phyloP scores from a whole-genome alignment of 2,329 filamentous ascomycete species.

The Penicillium sp. region DNA sequence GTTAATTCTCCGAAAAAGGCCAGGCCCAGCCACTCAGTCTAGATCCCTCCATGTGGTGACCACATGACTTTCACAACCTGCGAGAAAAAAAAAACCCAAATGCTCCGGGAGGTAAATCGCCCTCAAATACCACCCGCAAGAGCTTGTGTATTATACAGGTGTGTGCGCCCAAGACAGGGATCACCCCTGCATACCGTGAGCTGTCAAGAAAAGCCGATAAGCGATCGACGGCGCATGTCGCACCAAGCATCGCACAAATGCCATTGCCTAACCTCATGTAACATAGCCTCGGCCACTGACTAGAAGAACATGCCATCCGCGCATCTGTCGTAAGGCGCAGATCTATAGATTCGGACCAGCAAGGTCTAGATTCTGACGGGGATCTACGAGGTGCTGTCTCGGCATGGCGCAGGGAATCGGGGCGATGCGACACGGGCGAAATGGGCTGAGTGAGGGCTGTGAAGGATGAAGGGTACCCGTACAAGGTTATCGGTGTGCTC shows the following conservation, averaged over 20 bases:
- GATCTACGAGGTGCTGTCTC: background rate
- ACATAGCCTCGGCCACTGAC: background rate
- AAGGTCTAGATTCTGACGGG: background rate
- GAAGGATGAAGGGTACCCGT: background rate
- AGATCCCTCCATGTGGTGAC: background rate
- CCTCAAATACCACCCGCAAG: background rate
- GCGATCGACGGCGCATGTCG: background rate
- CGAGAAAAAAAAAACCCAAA: background rate
- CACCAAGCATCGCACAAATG: conserved; percentile 2
- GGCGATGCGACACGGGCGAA: background rate
- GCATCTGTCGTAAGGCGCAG: background rate
- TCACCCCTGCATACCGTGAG: background rate
- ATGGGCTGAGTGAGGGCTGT: background rate
- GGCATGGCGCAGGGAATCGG: background rate
- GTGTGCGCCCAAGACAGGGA: background rate
- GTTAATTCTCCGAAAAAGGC: background rate
- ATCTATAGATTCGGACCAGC: background rate
- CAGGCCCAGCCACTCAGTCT: background rate
- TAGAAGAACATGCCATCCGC: background rate
- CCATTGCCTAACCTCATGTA: background rate
- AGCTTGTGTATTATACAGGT: background rate
- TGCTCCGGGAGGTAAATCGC: background rate
- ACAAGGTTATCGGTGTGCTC: background rate
- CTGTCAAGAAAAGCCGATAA: background rate
- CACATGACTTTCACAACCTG: conserved; percentile 7